Conservation (phyloP, 495 filamentous ascomycete species). For the Letharia lupina region DNA sequence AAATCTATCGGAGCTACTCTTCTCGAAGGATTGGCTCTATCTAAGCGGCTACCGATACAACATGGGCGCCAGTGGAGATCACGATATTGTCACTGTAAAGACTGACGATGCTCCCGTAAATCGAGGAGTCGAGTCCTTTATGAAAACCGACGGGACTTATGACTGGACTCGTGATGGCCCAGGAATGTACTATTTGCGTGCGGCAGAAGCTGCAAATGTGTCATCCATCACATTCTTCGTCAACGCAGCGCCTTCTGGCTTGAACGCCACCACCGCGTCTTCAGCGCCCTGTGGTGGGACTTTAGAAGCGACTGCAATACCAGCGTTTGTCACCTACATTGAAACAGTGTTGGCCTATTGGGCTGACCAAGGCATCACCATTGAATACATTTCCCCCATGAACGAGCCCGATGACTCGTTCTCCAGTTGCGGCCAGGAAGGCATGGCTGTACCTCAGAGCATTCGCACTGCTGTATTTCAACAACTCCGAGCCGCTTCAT, state of each 20-base stretch:
- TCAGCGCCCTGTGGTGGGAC: constrained; percentile 6
- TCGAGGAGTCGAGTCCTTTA: constrained; percentile 15
- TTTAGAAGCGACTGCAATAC: background rate
- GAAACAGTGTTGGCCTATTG: background rate
- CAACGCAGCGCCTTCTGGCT: constrained; percentile 10
- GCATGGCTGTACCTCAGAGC: constrained; percentile 11
- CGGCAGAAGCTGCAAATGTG: constrained; percentile 7
- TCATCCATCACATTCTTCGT: constrained; percentile 17
- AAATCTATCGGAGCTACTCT: constrained; percentile 14
- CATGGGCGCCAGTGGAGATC: constrained; percentile 12
- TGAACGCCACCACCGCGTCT: constrained; percentile 2
- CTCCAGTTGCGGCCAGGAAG: constrained; percentile 13
- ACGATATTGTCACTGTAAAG: background rate
- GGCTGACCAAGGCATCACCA: background rate
- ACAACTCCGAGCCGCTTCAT: constrained; percentile 2
- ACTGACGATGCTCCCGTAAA: background rate
- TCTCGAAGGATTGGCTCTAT: constrained; percentile 13
- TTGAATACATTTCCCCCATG: constrained; percentile 18
- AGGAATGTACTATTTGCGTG: constrained; percentile 11
- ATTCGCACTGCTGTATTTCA: constrained; percentile 6
- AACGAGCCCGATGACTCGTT: constrained; percentile 17
- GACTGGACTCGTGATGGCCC: constrained; percentile 15
- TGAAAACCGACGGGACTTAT: constrained; percentile 11
- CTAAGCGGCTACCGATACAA: constrained; percentile 19
- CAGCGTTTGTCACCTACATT: constrained; percentile 11